Conservation (phyloP, 139 green algal genomes). For the Closterium sp. region DNA sequence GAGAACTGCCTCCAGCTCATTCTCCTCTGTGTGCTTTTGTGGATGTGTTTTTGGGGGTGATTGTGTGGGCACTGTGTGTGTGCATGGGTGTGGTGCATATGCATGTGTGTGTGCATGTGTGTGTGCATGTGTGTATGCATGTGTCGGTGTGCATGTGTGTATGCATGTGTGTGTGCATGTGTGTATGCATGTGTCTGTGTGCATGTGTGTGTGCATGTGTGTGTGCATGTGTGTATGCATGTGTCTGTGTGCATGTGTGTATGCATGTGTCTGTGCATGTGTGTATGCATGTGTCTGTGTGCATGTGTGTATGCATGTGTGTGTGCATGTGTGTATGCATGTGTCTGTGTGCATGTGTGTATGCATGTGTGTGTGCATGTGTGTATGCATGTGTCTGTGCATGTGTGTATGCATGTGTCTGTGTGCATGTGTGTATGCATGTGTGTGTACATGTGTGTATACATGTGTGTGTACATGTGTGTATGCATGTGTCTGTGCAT, state of each 20-base stretch:
- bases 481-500: background rate
- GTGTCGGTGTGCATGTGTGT: background rate
- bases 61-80: too few species aligned
- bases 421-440: background rate
- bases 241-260: background rate
- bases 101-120: background rate
- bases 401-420: background rate
- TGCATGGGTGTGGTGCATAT: too few species aligned
- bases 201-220: background rate
- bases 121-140: background rate
- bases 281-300: background rate
- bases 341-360: background rate
- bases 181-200: background rate
- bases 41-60: too few species aligned
- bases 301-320: background rate
- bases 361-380: background rate
- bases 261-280: background rate
- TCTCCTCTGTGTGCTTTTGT: too few species aligned
- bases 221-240: background rate
- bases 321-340: background rate
- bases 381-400: background rate
- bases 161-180: background rate
- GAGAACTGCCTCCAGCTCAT: too few species aligned
- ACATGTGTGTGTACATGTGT: too few species aligned
- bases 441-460: too few species aligned